Evolutionary conservation across 495 filamentous ascomycete genomes (phyloP).

Genomic region (Parathielavia hyrcaniae): DNA sequence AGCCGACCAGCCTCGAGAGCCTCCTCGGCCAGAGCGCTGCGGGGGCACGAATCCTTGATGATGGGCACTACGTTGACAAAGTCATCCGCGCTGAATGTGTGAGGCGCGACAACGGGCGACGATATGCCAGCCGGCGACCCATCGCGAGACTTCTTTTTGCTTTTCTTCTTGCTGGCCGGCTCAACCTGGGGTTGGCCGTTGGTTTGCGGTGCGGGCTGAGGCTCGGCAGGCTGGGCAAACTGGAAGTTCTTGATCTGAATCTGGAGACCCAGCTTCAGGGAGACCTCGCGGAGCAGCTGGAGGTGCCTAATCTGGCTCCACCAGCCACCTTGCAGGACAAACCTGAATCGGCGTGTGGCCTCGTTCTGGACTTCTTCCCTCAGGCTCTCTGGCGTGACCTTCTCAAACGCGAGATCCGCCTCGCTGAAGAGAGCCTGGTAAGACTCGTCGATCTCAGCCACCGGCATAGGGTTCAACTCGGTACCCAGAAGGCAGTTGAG

Average conservation of each 20-base stretch:
- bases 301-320: slow-evolving; percentile 57
- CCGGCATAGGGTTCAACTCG: slow-evolving; percentile 67
- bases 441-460: slow-evolving; percentile 66
- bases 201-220: slow-evolving; percentile 23
- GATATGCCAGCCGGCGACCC: slow-evolving; percentile 48
- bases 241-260: slow-evolving; percentile 73
- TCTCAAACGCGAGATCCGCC: slow-evolving; percentile 73
- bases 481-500: slow-evolving; percentile 89
- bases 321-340: slow-evolving; percentile 64
- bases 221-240: slow-evolving; percentile 47
- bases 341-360: slow-evolving; percentile 66
- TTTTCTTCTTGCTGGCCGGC: slow-evolving; percentile 51
- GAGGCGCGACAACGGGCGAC: slow-evolving; percentile 41
- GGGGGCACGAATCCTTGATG: slow-evolving; percentile 86
- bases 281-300: slow-evolving; percentile 82
- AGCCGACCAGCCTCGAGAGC: slow-evolving; percentile 92
- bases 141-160: slow-evolving; percentile 63
- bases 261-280: slow-evolving; percentile 88
- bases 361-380: slow-evolving; percentile 64
- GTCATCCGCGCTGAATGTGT: slow-evolving; percentile 76
- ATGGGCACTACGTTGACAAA: slow-evolving; percentile 86
- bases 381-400: slow-evolving; percentile 66
- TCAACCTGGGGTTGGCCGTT: slow-evolving; percentile 34
- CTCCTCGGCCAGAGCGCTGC: slow-evolving; percentile 87
- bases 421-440: slow-evolving; percentile 71